Conservation (phyloP, 345 rosid genomes). For the Citrus glauca region DNA sequence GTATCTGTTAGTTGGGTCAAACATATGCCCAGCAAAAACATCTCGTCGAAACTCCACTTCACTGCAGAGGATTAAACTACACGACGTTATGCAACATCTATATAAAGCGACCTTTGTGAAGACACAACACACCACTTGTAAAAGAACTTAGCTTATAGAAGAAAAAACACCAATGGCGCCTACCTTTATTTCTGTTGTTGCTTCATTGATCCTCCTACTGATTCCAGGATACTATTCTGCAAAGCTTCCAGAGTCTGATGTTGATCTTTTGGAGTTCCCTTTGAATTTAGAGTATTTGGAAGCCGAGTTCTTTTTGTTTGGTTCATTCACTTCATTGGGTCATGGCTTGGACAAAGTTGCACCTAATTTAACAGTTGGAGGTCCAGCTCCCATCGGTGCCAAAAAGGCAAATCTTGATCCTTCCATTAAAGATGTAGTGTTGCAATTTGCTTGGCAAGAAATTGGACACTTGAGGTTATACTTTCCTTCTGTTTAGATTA, state of each 20-base stretch:
- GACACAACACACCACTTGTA: background rate
- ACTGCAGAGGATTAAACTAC: no score
- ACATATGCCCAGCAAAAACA: background rate
- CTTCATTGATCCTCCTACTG: constrained; percentile 18
- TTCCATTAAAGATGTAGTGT: constrained; percentile 46
- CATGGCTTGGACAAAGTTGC: constrained; percentile 66
- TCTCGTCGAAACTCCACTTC: no score
- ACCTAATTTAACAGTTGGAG: constrained; percentile 57
- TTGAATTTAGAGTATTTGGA: constrained; percentile 84
- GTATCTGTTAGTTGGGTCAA: background rate
- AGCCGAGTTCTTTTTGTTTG: constrained; percentile 84
- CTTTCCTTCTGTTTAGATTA: background rate
- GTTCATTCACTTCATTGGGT: constrained; percentile 65
- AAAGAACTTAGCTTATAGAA: background rate
- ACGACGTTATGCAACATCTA: no score
- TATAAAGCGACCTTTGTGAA: background rate
- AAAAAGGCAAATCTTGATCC: constrained; percentile 53
- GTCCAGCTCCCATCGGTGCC: constrained; percentile 74
- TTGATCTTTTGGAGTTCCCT: constrained; percentile 69
- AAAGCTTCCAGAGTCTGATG: constrained; percentile 27
- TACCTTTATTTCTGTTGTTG: constrained; percentile 11
- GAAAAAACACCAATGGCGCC: background rate
- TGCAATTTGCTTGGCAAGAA: constrained; percentile 86
- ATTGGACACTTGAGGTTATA: constrained; percentile 79
- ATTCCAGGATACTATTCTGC: constrained; percentile 20